Percentiles rank a stretch among this genome's conserved stretches.
These are phyloP conservation scores for Heliosperma pusillum DNA, from an alignment of 148 eudicot genomes.

Conservation along the genomic window DNA sequence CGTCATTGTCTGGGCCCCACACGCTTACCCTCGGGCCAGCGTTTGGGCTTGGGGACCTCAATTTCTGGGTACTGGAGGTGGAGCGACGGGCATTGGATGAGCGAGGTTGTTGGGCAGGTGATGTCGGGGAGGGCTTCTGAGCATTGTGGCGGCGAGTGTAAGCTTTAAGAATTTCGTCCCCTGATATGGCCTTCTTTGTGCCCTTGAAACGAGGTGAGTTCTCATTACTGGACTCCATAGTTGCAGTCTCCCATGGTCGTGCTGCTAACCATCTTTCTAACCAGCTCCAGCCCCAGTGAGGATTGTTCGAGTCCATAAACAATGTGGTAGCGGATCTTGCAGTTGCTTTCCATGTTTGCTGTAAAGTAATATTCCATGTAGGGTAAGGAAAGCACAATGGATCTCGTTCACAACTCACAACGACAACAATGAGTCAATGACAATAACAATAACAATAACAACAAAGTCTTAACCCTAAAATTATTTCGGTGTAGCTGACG, in stretches of 20 bases:
- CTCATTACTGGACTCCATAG: slow-evolving; percentile 30
- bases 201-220: slow-evolving; percentile 41
- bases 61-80: slow-evolving; percentile 48
- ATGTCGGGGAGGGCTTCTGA: slow-evolving; percentile 37
- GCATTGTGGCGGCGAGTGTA: slow-evolving; percentile 8
- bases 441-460: too few relatives aligned
- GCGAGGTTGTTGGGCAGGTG: slow-evolving; percentile 36
- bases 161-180: slow-evolving; percentile 22
- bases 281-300: slow-evolving; percentile 99
- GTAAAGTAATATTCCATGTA: slow-evolving; percentile 28
- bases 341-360: slow-evolving; percentile 89
- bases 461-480: not conserved
- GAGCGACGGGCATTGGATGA: slow-evolving; percentile 36
- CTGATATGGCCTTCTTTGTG: slow-evolving; percentile 12
- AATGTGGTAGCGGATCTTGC: slow-evolving; percentile 52
- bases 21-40: slow-evolving; percentile 35
- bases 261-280: slow-evolving; percentile 90
- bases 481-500: not conserved
- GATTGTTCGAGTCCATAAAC: slow-evolving; percentile 76
- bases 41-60: slow-evolving; percentile 48
- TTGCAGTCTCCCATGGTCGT: slow-evolving; percentile 60
- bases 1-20: slow-evolving; percentile 54
- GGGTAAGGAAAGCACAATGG: not conserved
- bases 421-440: too few relatives aligned
- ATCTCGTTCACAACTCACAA: not conserved